Evolutionary conservation across 1,139 yeast genomes (phyloP), one percentile per base, ranked within the genome.

Genomic region (Candida anutae): DNA sequence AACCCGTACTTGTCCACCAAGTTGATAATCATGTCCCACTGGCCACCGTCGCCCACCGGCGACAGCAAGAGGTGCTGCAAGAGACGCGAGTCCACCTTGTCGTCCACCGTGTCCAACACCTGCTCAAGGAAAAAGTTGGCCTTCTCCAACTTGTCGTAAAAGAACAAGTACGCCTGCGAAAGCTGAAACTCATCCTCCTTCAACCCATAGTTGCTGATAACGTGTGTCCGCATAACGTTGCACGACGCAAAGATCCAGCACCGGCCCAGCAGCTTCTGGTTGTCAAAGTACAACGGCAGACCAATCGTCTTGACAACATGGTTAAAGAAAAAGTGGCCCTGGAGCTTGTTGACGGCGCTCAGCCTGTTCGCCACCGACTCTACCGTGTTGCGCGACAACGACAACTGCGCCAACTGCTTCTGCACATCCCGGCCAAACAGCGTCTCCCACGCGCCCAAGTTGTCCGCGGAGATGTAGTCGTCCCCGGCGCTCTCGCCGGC

Each of bases 221-320:
- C 72, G 29, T 66, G 68, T 27, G 79, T 52, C 42, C 94, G 64
- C 42, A 83, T 57, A 28, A 79, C 69, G 43, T 83, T 84, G 31
- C 83, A 74, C 1, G 90, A 71, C 6, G 94, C 94, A 53, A 83
- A 83, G 39, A 84, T 64, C 94, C 94, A 84, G 53, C 95, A 84
- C 43, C 94, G 62, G 22, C 94, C 94, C 11, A 84, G 73, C 21
- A 70, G 52, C 45, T 71, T 70, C 54, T 84, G 95, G 54, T 79
- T 76, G 44, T 83, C 77, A 29, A 76, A 60, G 36, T 35, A 53
- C 3, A 52, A 62, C 14, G 93, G 90, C 3, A 75, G 50, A 3
- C 87, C 87, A 43, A 80, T 80, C 4, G 67, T 62, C 21, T 72
- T 72, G 18, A 83, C 73, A 29, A 69, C 69, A 31, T 68, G 48